Evolutionary conservation across 495 filamentous ascomycete genomes (phyloP).

Genomic region (Neurospora discreta): DNA sequence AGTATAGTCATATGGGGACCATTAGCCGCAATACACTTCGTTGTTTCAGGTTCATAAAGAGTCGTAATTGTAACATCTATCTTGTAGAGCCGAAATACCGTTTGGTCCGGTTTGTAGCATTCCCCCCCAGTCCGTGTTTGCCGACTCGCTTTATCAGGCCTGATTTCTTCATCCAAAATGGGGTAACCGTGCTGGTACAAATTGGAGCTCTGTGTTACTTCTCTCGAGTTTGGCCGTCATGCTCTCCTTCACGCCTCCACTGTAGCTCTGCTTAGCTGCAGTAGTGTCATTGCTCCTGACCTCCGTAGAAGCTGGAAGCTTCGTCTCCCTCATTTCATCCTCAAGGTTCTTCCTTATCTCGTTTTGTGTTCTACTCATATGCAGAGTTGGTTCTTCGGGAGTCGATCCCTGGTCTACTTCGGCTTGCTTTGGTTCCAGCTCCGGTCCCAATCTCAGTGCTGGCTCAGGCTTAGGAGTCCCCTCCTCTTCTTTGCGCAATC

Average conservation of each 20-base stretch:
- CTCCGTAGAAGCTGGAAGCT: not conserved
- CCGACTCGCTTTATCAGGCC: not conserved
- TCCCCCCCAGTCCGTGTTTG: not conserved
- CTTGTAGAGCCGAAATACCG: not conserved
- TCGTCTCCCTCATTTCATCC: conserved; percentile 7
- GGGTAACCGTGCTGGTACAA: conserved; percentile 25
- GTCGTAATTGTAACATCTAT: not conserved
- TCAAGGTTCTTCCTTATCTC: not conserved
- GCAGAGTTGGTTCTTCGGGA: not conserved
- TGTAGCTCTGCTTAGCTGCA: not conserved
- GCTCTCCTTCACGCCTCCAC: not conserved
- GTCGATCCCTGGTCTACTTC: not conserved
- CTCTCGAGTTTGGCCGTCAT: not conserved
- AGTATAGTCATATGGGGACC: not conserved
- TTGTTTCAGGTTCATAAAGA: not conserved
- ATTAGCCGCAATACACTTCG: not conserved
- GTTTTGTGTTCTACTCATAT: not conserved
- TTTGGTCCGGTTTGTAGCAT: not conserved
- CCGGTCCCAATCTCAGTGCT: not conserved
- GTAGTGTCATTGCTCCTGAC: not conserved
- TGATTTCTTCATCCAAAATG: conserved; percentile 14
- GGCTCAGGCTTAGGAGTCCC: conserved; percentile 4
- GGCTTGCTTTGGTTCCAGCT: not conserved
- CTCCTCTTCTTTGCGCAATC: conserved; percentile 39
- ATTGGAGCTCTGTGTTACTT: not conserved